Conservation (phyloP, 495 filamentous ascomycete genomes). For the Aspergillus bertholletiae region DNA sequence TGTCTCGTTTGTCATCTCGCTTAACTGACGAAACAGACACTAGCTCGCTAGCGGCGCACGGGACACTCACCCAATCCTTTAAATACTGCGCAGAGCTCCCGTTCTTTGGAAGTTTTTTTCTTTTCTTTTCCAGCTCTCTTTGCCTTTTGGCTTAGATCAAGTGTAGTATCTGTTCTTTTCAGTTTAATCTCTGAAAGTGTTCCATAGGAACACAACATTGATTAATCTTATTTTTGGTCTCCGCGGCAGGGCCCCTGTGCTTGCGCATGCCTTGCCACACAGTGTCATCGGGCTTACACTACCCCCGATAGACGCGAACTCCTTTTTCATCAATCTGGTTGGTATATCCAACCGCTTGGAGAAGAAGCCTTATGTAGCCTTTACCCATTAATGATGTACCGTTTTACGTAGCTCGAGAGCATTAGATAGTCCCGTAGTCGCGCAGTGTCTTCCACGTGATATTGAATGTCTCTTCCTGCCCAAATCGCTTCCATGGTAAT, state of each 20-base stretch:
- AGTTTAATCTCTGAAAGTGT: slow-evolving; percentile 81
- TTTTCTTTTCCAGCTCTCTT: slow-evolving; percentile 56
- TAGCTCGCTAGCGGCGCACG: slow-evolving; percentile 17
- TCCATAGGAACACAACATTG: slow-evolving; percentile 68
- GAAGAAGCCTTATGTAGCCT: slow-evolving; percentile 55
- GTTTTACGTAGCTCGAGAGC: no score
- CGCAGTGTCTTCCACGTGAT: not conserved
- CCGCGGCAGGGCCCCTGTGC: slow-evolving; percentile 64
- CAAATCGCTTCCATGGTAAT: no score
- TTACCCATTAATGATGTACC: no score
- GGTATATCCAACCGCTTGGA: slow-evolving; percentile 57
- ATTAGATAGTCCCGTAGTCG: no score
- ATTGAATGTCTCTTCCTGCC: not conserved
- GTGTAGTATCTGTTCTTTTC: slow-evolving; percentile 99
- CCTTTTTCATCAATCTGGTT: slow-evolving; percentile 54
- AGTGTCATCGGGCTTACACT: slow-evolving; percentile 90
- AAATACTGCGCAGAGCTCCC: slow-evolving; percentile 22
- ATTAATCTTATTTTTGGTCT: slow-evolving; percentile 81
- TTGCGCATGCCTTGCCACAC: slow-evolving; percentile 72
- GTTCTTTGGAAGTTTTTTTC: slow-evolving; percentile 36
- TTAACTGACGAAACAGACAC: no score
- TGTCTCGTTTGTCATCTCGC: no score
- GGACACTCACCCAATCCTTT: slow-evolving; percentile 16
- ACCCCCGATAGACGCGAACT: slow-evolving; percentile 77
- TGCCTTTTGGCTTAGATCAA: slow-evolving; percentile 77